phyloP scores from a whole-genome alignment of 441 rosid species.

The Gossypium trilobum region DNA sequence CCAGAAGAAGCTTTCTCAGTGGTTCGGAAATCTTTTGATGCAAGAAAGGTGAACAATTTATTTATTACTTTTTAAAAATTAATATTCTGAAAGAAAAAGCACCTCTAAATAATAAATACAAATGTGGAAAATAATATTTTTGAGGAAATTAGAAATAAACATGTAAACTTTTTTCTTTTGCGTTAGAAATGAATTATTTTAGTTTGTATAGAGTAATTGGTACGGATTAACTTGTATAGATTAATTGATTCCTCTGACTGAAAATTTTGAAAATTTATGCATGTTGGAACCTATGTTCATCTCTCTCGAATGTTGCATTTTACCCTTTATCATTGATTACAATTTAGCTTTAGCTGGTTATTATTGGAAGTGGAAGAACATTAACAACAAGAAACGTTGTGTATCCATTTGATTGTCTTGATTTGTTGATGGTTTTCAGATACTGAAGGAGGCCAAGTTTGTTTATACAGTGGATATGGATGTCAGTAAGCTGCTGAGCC shows the following conservation, averaged over 20 bases:
- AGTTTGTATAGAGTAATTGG: neutral
- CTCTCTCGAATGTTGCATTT: neutral
- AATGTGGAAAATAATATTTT: slow-evolving; percentile 9
- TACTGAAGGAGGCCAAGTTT: slow-evolving; percentile 73
- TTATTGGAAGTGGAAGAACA: neutral
- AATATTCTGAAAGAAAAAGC: neutral
- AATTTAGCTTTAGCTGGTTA: neutral
- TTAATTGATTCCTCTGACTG: neutral
- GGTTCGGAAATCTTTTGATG: slow-evolving; percentile 82
- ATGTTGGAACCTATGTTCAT: neutral
- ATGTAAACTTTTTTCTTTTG: neutral
- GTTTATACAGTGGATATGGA: slow-evolving; percentile 84
- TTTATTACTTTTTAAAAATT: neutral
- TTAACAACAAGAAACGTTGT: neutral
- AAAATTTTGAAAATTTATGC: neutral
- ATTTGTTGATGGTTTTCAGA: slow-evolving; percentile 32
- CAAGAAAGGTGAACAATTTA: slow-evolving; percentile 49
- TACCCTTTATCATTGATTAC: neutral
- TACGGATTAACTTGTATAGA: too few relatives aligned
- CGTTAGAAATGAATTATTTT: neutral
- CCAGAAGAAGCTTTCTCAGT: slow-evolving; percentile 73
- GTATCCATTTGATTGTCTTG: slow-evolving; percentile 1
- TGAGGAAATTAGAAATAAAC: neutral
- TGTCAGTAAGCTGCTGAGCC: slow-evolving; percentile 51
- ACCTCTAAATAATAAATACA: neutral